Evolutionary conservation across 2,329 filamentous ascomycete genomes (phyloP), one percentile per base, ranked within the genome.

Genomic region (Zymoseptoria tritici): DNA sequence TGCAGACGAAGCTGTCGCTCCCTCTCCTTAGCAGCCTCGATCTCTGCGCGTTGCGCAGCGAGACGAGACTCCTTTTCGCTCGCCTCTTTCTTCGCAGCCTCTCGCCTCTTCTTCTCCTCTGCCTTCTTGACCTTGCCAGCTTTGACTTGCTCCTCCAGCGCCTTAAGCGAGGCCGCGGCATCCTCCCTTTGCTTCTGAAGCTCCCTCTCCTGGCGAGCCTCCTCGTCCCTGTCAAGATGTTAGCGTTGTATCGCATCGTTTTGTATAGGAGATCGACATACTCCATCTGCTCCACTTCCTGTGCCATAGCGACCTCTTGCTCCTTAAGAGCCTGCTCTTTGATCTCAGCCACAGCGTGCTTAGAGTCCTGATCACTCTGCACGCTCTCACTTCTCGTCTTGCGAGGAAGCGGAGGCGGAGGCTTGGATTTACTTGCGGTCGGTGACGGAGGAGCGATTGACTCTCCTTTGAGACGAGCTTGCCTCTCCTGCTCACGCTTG

Each of bases 91-190:
- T 89, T 81, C 9, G 91, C 91, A 21, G 91, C 93, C 78, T 96
- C 92, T 79, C 91, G 94, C 68, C 84, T 88, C 64, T 87, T 90
- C 80, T 96, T 97, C 77, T 97, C 94, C 74, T 99, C 94, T 67
- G 95, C 89, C 76, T 96, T 97, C 80, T 91, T 93, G 56, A 97
- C 78, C 78, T 97, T 99, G 69, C 92, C 91, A 72, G 92, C 90
- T 64, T 87, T 87, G 56, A 97, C 91, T 75, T 97, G 91, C 73
- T 97, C 91, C 75, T 99, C 92, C 8, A 99, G 83, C 16, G 91
- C 91, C 72, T 86, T 90, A 22, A 97, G 82, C 55, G 92, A 90
- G 63, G 89, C 89, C 67, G 89, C 85, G 49, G 92, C 86, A 57
- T 89, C 91, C 69, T 91, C 85, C 57, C 88, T 88, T 75, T 97